These are phyloP conservation scores for Candida sp. DNA, from an alignment of 1,139 yeast genomes.

Conservation along the genomic window DNA sequence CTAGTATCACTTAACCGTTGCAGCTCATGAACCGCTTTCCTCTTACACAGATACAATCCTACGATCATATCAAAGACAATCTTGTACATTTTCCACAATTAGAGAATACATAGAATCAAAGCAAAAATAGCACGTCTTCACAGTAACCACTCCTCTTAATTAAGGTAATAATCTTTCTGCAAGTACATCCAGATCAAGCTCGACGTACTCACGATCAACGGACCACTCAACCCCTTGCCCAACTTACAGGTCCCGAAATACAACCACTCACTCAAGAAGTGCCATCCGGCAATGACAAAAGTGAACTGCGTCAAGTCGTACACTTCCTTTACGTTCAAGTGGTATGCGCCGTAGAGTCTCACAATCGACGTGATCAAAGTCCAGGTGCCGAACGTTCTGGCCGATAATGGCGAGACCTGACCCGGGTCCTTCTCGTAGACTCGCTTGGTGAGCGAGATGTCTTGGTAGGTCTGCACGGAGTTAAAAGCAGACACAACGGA, in stretches of 20 bases:
- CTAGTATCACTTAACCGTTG: too few species aligned
- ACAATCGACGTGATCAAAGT: constrained; percentile 86
- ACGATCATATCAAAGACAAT: too few species aligned
- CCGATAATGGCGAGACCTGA: constrained; percentile 74
- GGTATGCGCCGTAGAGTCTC: constrained; percentile 86
- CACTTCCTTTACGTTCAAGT: constrained; percentile 66
- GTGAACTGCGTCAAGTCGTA: constrained; percentile 83
- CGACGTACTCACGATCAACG: constrained; percentile 65
- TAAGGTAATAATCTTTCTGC: constrained; percentile 55
- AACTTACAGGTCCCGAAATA: constrained; percentile 77
- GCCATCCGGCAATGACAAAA: constrained; percentile 83
- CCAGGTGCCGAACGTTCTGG: constrained; percentile 99
- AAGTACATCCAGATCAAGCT: constrained; percentile 64
- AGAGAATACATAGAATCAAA: too few species aligned
- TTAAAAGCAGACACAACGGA: constrained; percentile 91
- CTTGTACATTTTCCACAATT: too few species aligned
- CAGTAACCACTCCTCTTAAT: not conserved
- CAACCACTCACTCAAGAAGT: constrained; percentile 86
- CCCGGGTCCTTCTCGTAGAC: constrained; percentile 61
- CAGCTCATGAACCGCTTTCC: too few species aligned
- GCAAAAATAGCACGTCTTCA: too few species aligned
- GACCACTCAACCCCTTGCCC: constrained; percentile 91
- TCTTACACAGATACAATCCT: too few species aligned
- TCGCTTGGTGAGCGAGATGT: constrained; percentile 67
- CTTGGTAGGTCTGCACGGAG: constrained; percentile 79